Conservation (phyloP, 164 flowering plant genomes). For the Hamamelis virginiana region DNA sequence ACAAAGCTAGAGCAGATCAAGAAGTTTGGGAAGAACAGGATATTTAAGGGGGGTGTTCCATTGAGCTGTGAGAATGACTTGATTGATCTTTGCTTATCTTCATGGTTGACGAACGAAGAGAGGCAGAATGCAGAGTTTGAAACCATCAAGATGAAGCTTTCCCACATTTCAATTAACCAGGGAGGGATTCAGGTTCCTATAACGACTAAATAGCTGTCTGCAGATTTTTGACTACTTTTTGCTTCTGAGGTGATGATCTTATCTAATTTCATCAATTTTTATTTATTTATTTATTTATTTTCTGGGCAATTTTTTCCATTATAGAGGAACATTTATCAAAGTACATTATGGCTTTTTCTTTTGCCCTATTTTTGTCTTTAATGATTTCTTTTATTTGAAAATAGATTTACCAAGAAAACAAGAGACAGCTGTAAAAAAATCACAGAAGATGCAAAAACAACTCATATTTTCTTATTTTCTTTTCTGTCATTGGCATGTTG, state of each 20-base stretch:
- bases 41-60: constrained; percentile 27
- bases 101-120: constrained; percentile 74
- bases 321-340: too few relatives aligned
- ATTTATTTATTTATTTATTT: neutral
- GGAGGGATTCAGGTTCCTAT: constrained; percentile 20
- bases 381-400: too few relatives aligned
- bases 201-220: neutral
- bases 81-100: constrained; percentile 48
- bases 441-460: too few relatives aligned
- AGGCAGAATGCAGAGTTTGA: constrained; percentile 53
- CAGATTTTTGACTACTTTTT: neutral
- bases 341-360: too few relatives aligned
- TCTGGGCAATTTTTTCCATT: neutral
- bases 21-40: constrained; percentile 41
- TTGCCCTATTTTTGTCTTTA: too few relatives aligned
- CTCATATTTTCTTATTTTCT: too few relatives aligned
- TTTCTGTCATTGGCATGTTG: too few relatives aligned
- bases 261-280: neutral
- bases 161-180: constrained; percentile 24
- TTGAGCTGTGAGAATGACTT: constrained; percentile 38
- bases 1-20: constrained; percentile 44
- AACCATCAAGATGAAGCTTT: constrained; percentile 49
- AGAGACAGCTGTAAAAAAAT: too few relatives aligned
- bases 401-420: too few relatives aligned
- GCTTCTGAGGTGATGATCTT: neutral